Conservation (phyloP, 2,329 filamentous ascomycete genomes). For the Raffaelea arxii region DNA sequence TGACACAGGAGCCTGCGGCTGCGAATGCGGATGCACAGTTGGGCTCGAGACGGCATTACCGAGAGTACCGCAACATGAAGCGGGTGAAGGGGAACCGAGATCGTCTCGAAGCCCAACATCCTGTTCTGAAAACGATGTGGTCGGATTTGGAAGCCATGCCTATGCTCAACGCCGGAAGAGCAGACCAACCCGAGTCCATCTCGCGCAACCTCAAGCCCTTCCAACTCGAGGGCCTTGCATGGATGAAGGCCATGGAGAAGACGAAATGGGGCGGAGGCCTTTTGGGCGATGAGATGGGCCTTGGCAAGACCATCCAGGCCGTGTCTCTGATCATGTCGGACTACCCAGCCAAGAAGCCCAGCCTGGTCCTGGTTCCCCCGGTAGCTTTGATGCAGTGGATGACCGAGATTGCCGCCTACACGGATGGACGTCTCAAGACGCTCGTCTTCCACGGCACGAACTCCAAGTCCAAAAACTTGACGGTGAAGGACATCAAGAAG, state of each 20-base stretch:
- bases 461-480: conserved; percentile 67
- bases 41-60: conserved; percentile 24
- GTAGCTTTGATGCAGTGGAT: conserved; percentile 96
- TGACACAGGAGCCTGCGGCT: no score
- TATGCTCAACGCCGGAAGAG: conserved; percentile 50
- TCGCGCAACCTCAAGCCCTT: conserved; percentile 82
- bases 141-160: conserved; percentile 58
- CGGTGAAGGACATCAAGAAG: conserved; percentile 62
- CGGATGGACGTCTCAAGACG: conserved; percentile 80
- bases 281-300: conserved; percentile 95
- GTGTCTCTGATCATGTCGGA: conserved; percentile 98
- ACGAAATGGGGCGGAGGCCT: conserved; percentile 80
- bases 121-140: conserved; percentile 80
- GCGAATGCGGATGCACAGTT: conserved; percentile 35
- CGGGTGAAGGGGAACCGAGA: conserved; percentile 41
- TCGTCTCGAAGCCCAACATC: conserved; percentile 67
- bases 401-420: conserved; percentile 69
- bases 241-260: conserved; percentile 89
- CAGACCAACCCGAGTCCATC: conserved; percentile 66
- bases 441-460: conserved; percentile 87
- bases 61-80: conserved; percentile 15
- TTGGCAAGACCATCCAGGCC: conserved; percentile 97
- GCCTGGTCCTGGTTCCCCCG: conserved; percentile 81
- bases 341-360: conserved; percentile 73
- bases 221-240: conserved; percentile 84